Evolutionary conservation across 2,329 filamentous ascomycete species (phyloP).

Genomic region (Hymenoscyphus fructigenus): DNA sequence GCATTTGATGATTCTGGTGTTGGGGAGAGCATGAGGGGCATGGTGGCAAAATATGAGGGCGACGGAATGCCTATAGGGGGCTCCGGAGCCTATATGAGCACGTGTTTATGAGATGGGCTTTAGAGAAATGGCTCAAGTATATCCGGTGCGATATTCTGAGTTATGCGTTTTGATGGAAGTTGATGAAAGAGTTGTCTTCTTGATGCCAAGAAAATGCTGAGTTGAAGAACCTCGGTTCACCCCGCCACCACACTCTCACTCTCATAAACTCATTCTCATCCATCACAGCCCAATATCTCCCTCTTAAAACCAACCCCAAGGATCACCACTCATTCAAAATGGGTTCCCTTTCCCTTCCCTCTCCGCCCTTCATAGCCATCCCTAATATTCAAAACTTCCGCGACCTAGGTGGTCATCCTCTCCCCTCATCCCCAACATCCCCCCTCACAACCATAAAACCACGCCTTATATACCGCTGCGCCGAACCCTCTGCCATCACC

Average conservation of each 20-base stretch:
- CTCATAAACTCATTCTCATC: not conserved
- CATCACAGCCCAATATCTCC: not conserved
- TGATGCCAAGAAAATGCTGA: not conserved
- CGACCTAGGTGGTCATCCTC: constrained; percentile 61
- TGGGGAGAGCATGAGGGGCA: constrained; percentile 30
- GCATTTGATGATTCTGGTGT: constrained; percentile 14
- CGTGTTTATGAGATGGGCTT: not conserved
- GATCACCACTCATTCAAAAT: not conserved
- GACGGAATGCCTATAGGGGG: not conserved
- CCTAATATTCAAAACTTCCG: constrained; percentile 67
- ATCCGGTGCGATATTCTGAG: not conserved
- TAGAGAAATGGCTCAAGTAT: not conserved
- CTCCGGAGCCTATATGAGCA: not conserved
- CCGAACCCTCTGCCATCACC: constrained; percentile 61
- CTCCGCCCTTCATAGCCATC: constrained; percentile 51
- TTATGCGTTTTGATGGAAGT: not conserved
- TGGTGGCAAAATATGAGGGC: constrained; percentile 10
- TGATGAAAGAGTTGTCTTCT: not conserved
- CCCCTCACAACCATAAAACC: constrained; percentile 46
- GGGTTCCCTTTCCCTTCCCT: constrained; percentile 31
- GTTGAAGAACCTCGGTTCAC: constrained; percentile 1
- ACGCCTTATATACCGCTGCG: constrained; percentile 62
- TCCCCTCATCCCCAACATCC: constrained; percentile 39
- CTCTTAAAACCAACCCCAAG: not conserved
- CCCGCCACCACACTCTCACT: not conserved